These are phyloP conservation scores for Boeremia exigua DNA, from an alignment of 2,329 filamentous ascomycete species.

Conservation along the genomic window DNA sequence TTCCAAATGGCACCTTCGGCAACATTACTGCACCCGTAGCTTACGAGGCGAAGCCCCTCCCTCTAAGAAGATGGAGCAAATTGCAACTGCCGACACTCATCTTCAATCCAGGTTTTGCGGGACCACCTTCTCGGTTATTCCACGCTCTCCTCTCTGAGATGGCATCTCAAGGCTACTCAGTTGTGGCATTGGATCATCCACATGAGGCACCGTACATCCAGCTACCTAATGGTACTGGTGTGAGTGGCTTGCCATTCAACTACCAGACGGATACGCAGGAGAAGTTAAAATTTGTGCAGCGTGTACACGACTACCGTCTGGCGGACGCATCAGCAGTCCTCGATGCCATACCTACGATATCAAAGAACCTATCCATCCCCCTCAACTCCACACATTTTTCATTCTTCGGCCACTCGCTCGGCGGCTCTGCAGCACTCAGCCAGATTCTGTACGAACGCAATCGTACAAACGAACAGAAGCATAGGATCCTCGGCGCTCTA, in stretches of 20 bases:
- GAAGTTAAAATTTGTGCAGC: not conserved
- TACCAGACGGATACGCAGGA: not conserved
- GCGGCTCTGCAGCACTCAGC: conserved; percentile 18
- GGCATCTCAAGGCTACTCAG: conserved; percentile 17
- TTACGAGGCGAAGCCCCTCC: not conserved
- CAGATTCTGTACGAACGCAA: conserved; percentile 15
- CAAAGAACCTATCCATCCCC: not conserved
- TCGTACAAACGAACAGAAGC: not conserved
- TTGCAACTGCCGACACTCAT: conserved; percentile 15
- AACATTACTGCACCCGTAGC: not conserved
- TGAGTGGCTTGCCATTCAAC: conserved; percentile 9
- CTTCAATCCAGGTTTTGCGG: conserved; percentile 16
- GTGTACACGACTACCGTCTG: conserved; percentile 10
- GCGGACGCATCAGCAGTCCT: conserved; percentile 18
- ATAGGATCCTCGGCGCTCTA: not conserved
- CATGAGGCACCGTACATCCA: conserved; percentile 25
- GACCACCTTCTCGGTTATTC: conserved; percentile 19
- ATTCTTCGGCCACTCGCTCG: conserved; percentile 25
- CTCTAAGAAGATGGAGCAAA: not conserved
- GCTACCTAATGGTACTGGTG: conserved; percentile 19
- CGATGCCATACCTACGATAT: not conserved
- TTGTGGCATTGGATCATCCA: conserved; percentile 26
- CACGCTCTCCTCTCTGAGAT: conserved; percentile 18
- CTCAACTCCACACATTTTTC: conserved; percentile 23
- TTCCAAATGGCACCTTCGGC: not conserved